Conservation (phyloP, 768 basidiomycete species). For the Trametes cubensis region DNA sequence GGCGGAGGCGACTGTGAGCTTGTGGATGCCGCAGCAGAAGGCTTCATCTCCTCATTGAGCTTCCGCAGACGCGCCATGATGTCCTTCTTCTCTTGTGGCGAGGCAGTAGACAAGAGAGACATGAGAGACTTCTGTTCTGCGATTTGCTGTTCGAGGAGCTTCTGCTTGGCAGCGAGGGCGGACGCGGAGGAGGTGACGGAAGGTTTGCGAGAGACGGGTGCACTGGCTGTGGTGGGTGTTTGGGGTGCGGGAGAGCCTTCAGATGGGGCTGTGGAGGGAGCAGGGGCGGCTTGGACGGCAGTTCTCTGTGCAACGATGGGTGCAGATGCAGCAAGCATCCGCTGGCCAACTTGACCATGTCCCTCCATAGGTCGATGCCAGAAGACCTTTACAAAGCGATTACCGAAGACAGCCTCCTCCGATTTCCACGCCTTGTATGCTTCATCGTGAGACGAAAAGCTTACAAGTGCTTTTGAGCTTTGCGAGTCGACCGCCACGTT, state of each 20-base stretch:
- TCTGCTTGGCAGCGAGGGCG: constrained; percentile 71
- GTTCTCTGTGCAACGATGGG: constrained; percentile 68
- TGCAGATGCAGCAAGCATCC: constrained; percentile 82
- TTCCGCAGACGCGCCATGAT: constrained; percentile 78
- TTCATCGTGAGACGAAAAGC: constrained; percentile 80
- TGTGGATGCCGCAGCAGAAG: constrained; percentile 33
- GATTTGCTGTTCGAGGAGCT: constrained; percentile 79
- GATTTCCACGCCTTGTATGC: constrained; percentile 90
- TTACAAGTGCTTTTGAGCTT: constrained; percentile 81
- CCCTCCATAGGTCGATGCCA: constrained; percentile 96
- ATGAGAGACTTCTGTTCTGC: constrained; percentile 88
- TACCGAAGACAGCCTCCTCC: constrained; percentile 93
- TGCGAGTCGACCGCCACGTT: constrained; percentile 85
- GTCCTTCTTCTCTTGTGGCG: constrained; percentile 73
- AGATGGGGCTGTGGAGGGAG: constrained; percentile 27
- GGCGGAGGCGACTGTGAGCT: constrained; percentile 34
- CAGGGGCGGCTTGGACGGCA: constrained; percentile 36
- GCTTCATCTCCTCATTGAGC: constrained; percentile 79
- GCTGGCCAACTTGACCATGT: constrained; percentile 76
- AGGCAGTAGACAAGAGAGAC: constrained; percentile 63
- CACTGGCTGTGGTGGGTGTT: constrained; percentile 31
- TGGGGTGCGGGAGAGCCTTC: constrained; percentile 27
- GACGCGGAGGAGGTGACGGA: constrained; percentile 40
- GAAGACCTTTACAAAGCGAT: constrained; percentile 93
- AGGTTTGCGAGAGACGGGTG: constrained; percentile 41